phyloP scores from a whole-genome alignment of 163 green algal species.

The Chloroidium sp. region DNA sequence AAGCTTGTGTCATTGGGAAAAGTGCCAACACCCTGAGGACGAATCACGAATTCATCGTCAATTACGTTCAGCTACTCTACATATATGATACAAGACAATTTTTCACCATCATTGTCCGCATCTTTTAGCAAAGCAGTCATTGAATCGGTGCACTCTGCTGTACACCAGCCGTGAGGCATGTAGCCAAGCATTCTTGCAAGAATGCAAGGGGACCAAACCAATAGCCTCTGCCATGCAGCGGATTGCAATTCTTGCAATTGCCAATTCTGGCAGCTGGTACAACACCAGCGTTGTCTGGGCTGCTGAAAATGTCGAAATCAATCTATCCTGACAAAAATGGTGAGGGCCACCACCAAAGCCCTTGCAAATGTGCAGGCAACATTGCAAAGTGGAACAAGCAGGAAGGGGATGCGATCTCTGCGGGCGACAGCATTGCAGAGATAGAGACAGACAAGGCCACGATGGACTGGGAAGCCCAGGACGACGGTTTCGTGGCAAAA shows the following conservation, averaged over 20 bases:
- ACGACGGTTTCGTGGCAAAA: constrained; percentile 90
- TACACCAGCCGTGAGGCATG: too few relatives aligned
- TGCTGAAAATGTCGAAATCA: neutral
- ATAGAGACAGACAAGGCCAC: constrained; percentile 88
- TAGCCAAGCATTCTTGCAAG: too few relatives aligned
- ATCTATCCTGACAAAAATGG: neutral
- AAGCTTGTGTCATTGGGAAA: too few relatives aligned
- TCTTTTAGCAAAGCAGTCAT: too few relatives aligned
- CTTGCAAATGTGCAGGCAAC: constrained; percentile 35
- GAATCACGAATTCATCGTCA: too few relatives aligned
- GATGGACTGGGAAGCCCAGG: constrained; percentile 53
- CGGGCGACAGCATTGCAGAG: constrained; percentile 76
- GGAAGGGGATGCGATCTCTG: constrained; percentile 59
- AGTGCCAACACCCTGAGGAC: too few relatives aligned
- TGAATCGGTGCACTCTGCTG: too few relatives aligned
- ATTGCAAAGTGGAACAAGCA: constrained; percentile 66
- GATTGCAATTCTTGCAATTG: neutral
- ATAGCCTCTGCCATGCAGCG: neutral
- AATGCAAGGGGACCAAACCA: constrained; percentile 5
- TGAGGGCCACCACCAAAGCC: too few relatives aligned
- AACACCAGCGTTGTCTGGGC: neutral
- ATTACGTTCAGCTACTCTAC: too few relatives aligned
- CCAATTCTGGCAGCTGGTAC: neutral
- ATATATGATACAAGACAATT: too few relatives aligned
- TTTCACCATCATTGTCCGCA: too few relatives aligned